A percentile compares a stretch with the other conserved stretches of the same genome.
phyloP scores from a whole-genome alignment of 2,329 filamentous ascomycete genomes.

The Cryphonectria carpinicola region DNA sequence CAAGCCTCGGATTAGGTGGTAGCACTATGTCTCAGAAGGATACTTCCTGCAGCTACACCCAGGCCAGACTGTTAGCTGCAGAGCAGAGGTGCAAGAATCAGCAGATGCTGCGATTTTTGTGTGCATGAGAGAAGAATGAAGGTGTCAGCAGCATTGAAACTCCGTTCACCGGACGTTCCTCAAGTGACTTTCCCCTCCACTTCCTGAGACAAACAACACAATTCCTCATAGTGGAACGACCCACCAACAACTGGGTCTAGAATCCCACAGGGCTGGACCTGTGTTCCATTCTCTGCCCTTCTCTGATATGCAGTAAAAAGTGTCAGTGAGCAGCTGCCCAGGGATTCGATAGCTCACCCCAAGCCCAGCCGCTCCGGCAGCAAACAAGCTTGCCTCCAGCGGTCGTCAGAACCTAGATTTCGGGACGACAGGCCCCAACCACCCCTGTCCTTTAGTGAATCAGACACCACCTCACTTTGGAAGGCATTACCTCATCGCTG shows the following conservation, averaged over 20 bases:
- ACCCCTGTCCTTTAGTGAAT: background rate
- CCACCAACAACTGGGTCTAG: background rate
- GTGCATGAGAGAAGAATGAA: background rate
- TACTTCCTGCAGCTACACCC: background rate
- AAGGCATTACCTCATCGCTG: slow-evolving; percentile 9
- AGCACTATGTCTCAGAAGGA: background rate
- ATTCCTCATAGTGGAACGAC: background rate
- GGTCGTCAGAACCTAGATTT: slow-evolving; percentile 3
- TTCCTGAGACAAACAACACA: slow-evolving; percentile 3
- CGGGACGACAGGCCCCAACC: background rate
- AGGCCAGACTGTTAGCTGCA: background rate
- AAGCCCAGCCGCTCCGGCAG: background rate
- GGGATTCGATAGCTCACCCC: background rate
- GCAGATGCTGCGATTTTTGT: background rate
- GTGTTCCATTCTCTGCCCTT: background rate
- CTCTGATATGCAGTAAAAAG: background rate
- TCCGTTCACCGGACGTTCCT: background rate
- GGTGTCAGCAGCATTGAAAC: background rate
- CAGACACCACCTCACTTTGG: background rate
- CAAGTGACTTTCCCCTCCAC: background rate
- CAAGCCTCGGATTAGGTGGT: background rate
- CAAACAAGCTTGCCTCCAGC: background rate
- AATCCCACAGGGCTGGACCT: slow-evolving; percentile 4
- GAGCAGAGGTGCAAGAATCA: background rate
- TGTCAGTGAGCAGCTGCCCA: background rate